Evolutionary conservation across 805 yeast genomes (phyloP), one percentile per base, ranked within the genome.

Genomic region (Cyberlindnera americana): DNA sequence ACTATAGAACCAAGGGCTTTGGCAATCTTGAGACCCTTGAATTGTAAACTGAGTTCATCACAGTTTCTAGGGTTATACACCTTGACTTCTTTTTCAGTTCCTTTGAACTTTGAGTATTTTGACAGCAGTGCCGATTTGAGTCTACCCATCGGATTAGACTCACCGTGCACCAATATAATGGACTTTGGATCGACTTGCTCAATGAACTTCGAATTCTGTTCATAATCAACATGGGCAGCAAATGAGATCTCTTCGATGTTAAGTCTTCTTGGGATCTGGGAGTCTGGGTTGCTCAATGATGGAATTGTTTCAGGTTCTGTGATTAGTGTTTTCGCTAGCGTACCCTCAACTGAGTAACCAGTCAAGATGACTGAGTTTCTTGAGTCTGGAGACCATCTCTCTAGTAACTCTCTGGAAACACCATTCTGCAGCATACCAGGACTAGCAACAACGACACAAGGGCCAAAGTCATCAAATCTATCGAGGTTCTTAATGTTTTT

Each of bases 351-450:
- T 6, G 98, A 90, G 61, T 93, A 93, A 67, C 99, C 99, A 0
- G 99, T 93, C 59, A 93, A 64, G 17, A 93, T 75, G 19, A 89
- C 80, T 3, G 95, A 70, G 53, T 93, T 93, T 55, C 87, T 83
- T 3, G 95, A 84, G 54, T 93, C 98, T 0, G 99, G 99, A 5
- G 95, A 90, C 99, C 99, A 93, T 60, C 83, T 78, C 57, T 93
- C 99, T 21, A 93, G 70, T 16, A 93, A 69, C 52, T 85, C 93
- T 52, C 99, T 72, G 0, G 97, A 88, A 3, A 90, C 81, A 46
- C 99, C 99, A 59, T 85, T 90, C 60, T 91, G 99, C 35, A 93
- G 69, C 99, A 93, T 93, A 59, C 99, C 99, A 0, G 99, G 99
- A 32, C 95, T 80, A 0, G 99, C 99, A 25, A 93, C 76, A 63